These are phyloP conservation scores for Diplodia sapinea DNA, from an alignment of 2,329 filamentous ascomycete species.

Conservation along the genomic window DNA sequence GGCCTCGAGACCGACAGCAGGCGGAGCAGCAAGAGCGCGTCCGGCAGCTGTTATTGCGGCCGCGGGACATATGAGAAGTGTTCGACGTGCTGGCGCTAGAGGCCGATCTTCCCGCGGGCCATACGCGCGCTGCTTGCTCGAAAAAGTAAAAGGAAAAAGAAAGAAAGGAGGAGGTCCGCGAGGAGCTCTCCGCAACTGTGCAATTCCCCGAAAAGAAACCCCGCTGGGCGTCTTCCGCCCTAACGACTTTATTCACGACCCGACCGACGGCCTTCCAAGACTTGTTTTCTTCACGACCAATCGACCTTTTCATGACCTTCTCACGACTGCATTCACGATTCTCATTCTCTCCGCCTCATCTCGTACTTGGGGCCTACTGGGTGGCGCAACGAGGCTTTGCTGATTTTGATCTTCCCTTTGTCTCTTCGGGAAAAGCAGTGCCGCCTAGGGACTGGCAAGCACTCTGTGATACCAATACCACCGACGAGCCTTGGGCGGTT, in stretches of 20 bases:
- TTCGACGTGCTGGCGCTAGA: constrained; percentile 24
- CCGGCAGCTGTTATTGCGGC: constrained; percentile 44
- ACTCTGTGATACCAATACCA: constrained; percentile 19
- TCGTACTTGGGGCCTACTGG: constrained; percentile 4
- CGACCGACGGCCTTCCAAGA: constrained; percentile 23
- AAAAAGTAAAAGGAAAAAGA: background rate
- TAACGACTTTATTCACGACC: constrained; percentile 21
- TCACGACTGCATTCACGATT: constrained; percentile 20
- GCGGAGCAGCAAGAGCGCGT: constrained; percentile 44
- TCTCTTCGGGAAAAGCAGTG: constrained; percentile 10
- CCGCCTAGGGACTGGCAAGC: constrained; percentile 8
- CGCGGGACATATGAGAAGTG: constrained; percentile 38
- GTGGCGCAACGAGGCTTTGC: constrained; percentile 9
- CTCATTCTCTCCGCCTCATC: constrained; percentile 1
- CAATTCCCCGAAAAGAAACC: constrained; percentile 7
- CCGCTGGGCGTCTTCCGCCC: background rate
- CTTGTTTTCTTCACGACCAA: constrained; percentile 15
- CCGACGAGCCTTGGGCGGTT: constrained; percentile 23
- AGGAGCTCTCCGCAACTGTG: constrained; percentile 3
- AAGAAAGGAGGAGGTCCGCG: constrained; percentile 12
- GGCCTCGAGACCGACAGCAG: constrained; percentile 48
- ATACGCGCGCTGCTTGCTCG: background rate
- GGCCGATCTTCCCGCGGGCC: background rate
- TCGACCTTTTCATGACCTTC: background rate
- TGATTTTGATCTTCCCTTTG: constrained; percentile 1